Conservation (phyloP, 2,329 filamentous ascomycete species). For the Xylaria digitata region DNA sequence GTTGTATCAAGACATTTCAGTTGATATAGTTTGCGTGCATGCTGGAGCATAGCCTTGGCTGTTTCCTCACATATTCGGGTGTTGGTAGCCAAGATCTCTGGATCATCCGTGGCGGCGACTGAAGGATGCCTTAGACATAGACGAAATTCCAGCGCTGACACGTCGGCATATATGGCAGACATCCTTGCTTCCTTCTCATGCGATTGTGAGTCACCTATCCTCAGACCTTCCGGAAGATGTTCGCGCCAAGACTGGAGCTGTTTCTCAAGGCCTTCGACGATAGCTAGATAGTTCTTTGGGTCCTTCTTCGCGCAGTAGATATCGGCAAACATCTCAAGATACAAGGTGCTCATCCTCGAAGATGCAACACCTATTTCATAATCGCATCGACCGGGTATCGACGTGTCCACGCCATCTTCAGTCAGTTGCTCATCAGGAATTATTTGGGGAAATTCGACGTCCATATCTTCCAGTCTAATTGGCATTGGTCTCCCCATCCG, state of each 20-base stretch:
- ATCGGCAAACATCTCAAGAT: conserved; percentile 78
- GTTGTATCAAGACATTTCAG: conserved; percentile 79
- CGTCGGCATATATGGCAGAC: conserved; percentile 65
- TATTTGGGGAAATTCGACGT: conserved; percentile 78
- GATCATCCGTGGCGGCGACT: conserved; percentile 66
- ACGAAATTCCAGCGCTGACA: conserved; percentile 67
- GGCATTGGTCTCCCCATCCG: conserved; percentile 83
- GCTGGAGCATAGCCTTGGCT: conserved; percentile 71
- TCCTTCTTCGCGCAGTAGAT: conserved; percentile 78
- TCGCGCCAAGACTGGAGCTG: conserved; percentile 72
- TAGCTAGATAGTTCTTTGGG: conserved; percentile 70
- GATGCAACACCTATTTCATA: conserved; percentile 74
- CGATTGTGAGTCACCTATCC: conserved; percentile 56
- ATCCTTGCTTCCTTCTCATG: conserved; percentile 58
- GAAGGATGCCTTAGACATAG: conserved; percentile 72
- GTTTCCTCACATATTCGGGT: conserved; percentile 74
- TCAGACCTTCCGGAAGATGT: conserved; percentile 70
- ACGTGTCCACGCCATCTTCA: conserved; percentile 70
- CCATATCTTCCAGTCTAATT: conserved; percentile 78
- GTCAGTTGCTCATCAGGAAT: conserved; percentile 77
- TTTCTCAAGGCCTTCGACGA: conserved; percentile 73
- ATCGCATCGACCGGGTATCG: conserved; percentile 68
- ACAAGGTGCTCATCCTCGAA: conserved; percentile 73
- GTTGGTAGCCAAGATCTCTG: conserved; percentile 68
- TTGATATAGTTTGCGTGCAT: conserved; percentile 68